Evolutionary conservation across 805 yeast species (phyloP).

Genomic region (Myxozyma melibiosi): DNA sequence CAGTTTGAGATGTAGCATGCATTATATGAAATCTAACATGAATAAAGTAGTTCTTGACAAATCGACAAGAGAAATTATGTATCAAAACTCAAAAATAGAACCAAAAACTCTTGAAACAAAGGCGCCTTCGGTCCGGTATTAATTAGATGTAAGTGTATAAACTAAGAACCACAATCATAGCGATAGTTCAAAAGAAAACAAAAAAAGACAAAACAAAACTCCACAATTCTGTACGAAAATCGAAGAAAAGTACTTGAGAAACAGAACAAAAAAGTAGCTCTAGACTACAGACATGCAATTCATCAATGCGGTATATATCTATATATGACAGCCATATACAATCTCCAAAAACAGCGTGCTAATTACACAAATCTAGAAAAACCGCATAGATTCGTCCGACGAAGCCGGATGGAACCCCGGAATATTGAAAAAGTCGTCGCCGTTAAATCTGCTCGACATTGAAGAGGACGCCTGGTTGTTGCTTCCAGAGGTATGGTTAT

Average conservation of each 20-base stretch:
- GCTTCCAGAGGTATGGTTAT: neutral
- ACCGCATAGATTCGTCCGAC: slow-evolving; percentile 9
- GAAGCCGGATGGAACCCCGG: slow-evolving; percentile 16
- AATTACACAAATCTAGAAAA: neutral
- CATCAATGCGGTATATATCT: neutral
- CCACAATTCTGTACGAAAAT: neutral
- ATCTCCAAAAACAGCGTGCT: neutral
- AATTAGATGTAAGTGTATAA: too few relatives aligned
- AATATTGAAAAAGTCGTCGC: slow-evolving; percentile 4
- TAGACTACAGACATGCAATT: neutral
- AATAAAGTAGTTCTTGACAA: too few relatives aligned
- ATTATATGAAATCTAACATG: too few relatives aligned
- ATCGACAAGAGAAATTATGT: too few relatives aligned
- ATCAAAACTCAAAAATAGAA: too few relatives aligned
- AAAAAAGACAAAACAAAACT: neutral
- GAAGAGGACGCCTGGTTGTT: neutral
- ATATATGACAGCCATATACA: neutral
- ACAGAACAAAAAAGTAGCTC: neutral
- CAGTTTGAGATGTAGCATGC: too few relatives aligned
- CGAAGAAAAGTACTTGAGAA: neutral
- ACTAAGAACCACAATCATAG: too few relatives aligned
- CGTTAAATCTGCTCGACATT: neutral
- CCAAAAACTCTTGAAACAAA: too few relatives aligned
- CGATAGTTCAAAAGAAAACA: neutral
- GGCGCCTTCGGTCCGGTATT: too few relatives aligned